Evolutionary conservation across 2,329 filamentous ascomycete species (phyloP).

Genomic region (Arthrobotrys entomopaga): DNA sequence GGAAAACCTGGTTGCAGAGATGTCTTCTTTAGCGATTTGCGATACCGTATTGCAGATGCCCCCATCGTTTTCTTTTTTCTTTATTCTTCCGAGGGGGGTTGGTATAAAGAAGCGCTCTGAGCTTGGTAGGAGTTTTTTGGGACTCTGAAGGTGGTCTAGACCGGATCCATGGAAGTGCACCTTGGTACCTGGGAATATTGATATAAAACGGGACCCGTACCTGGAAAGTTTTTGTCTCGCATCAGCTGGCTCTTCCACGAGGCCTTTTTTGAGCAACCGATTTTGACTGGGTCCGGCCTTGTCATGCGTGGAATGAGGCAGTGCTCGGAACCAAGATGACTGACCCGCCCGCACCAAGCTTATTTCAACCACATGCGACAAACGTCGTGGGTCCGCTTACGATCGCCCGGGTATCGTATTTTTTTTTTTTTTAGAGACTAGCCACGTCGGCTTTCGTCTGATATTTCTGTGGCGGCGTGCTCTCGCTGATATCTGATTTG

Average conservation of each 20-base stretch:
- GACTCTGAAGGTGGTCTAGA: constrained; percentile 17
- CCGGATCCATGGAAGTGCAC: constrained; percentile 27
- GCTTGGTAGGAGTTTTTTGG: background rate
- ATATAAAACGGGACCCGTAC: constrained; percentile 34
- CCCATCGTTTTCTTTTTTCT: no score
- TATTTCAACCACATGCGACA: constrained; percentile 55
- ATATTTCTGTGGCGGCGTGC: constrained; percentile 30
- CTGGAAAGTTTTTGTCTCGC: constrained; percentile 29
- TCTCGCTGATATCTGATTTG: constrained; percentile 20
- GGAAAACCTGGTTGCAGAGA: no score
- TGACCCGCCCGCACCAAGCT: constrained; percentile 54
- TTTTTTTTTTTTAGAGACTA: constrained; percentile 32
- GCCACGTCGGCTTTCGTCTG: constrained; percentile 29
- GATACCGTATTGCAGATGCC: background rate
- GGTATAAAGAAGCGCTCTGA: no score
- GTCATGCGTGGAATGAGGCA: constrained; percentile 54
- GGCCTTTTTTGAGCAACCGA: constrained; percentile 27
- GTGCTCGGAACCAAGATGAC: constrained; percentile 53
- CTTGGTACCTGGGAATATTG: background rate
- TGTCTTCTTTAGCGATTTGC: background rate
- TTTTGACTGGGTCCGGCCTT: constrained; percentile 49
- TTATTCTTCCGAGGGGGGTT: background rate
- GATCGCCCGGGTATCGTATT: constrained; percentile 24
- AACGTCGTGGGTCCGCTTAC: constrained; percentile 46
- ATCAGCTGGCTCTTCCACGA: constrained; percentile 47